Evolutionary conservation across 441 rosid genomes (phyloP), one percentile per base, ranked within the genome.

Genomic region (Codiaeum variegatum): DNA sequence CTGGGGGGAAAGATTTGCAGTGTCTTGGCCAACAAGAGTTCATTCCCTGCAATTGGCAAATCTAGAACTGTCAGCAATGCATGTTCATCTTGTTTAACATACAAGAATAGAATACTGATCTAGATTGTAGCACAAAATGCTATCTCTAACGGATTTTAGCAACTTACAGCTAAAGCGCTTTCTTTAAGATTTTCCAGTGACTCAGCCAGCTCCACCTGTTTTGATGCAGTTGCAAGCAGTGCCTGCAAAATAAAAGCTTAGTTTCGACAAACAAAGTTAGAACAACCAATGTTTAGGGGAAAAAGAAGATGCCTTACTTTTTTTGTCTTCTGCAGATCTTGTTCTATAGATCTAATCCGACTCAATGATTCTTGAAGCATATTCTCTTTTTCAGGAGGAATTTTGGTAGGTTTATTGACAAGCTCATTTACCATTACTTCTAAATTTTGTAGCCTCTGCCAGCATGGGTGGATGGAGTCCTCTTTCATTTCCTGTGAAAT

Each of bases 251-350:
- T 62, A 49, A 60, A 75, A 78, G 47, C 18, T 64, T 21, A 42
- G 29, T 61, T 69, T 69, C 34, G 34, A 56, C 51, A 72, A 40
- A 28, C 28, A 7, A 26, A 26, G 46, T 59, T 32, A 34, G 54
- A 51, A 51, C 21, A 40, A 67, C 32, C 40, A 55, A 58, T 46
- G 47, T 67, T 70, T 26, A 59, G 63, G 29, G 51, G 52, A 40
- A 73, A 72, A 55, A 19, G 29, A 73, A 36, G 56, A n/a, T 55
- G 46, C 55, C 69, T 64, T 80, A 86, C 94, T 77, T 76, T 88
- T 79, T 88, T 95, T 74, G 99, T 95, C 88, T 83, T 92, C 82
- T 90, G 97, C 62, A 95, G 80, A 80, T 95, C 99, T 71, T 86
- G 82, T 74, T 95, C 99, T 32, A 95, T 95, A 71, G 80, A 83